Evolutionary conservation across 257 asterid genomes (phyloP), one percentile per base, ranked within the genome.

Genomic region (Misopates orontium): DNA sequence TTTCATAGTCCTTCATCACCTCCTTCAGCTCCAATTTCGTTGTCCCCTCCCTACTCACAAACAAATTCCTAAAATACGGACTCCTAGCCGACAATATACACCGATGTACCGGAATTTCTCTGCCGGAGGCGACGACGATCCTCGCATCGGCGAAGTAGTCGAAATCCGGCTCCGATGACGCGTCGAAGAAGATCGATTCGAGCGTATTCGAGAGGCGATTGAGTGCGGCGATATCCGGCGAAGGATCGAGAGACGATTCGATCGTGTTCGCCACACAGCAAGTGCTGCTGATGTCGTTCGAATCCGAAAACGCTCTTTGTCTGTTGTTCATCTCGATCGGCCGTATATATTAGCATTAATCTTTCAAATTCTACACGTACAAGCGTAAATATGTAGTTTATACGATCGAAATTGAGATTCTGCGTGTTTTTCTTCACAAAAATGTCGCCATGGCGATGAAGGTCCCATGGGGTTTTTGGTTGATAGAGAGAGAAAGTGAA

Each of bases 81-180:
- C 96, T 93, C 81, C 95, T 78, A 22, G 94, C 85, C 52, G 96
- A 84, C 59, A 93, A 59, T 53, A 93, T 79, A 72, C 97, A 93
- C 40, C 98, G 82, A 79, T 93, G 96, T 18, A 87, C 95, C 17
- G 91, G 83, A 60, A 90, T 80, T 71, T 89, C 90, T 83, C 68
- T 75, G n/a, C 95, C 86, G 54, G 85, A 71, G 10, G 79, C 67
- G 1, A 79, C 62, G 11, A 87, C 75, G 17, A 93, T 67, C 78
- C 75, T 81, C n/a, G 94, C 87, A 64, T 93, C 98, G 67, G 96
- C 79, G 74, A 85, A 90, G 84, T 68, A 86, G 73, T 87, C 87
- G 18, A 87, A 92, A 23, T 87, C 96, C 65, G 80, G 41, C 0
- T 89, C 72, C 11, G 79, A 31, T 0, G 91, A 73, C 9, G 79